These are phyloP conservation scores for Eimeria acervulina DNA, from an alignment of 169 alveolate species.

Conservation along the genomic window DNA sequence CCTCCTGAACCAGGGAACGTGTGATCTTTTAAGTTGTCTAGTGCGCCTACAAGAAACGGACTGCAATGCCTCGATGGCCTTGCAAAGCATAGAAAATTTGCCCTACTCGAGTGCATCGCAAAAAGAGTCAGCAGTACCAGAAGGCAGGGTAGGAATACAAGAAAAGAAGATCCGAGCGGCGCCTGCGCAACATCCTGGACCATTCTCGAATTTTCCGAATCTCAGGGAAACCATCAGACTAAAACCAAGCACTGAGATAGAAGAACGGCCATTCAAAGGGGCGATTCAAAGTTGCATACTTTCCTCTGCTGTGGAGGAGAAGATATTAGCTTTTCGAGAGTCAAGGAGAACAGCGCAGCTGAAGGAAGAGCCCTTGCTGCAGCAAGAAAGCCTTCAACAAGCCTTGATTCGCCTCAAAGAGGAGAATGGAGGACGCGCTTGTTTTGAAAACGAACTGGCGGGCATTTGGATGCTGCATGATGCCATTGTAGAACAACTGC, in stretches of 20 bases:
- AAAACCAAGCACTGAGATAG: not conserved
- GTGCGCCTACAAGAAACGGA: constrained; percentile 47
- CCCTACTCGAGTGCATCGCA: not conserved
- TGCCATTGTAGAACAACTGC: constrained; percentile 55
- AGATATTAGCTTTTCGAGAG: constrained; percentile 15
- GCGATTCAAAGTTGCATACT: not conserved
- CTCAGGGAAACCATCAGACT: not conserved
- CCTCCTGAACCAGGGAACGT: not conserved
- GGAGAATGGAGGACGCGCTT: not conserved
- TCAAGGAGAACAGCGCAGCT: constrained; percentile 2
- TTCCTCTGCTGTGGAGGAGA: not conserved
- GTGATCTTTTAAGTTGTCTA: not conserved
- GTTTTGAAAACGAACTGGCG: not conserved
- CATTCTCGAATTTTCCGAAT: not conserved
- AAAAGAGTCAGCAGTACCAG: not conserved
- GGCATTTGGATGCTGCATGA: constrained; percentile 67
- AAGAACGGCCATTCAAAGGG: not conserved
- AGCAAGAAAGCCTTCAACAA: constrained; percentile 18
- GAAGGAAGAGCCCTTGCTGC: constrained; percentile 38
- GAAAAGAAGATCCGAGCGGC: not conserved
- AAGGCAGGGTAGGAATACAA: not conserved
- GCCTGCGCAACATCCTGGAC: not conserved
- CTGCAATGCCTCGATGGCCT: constrained; percentile 13
- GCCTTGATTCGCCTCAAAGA: constrained; percentile 32
- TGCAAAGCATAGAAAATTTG: not conserved